Conservation (phyloP, 2,329 filamentous ascomycete genomes). For the Alternaria hordeiaustralica region DNA sequence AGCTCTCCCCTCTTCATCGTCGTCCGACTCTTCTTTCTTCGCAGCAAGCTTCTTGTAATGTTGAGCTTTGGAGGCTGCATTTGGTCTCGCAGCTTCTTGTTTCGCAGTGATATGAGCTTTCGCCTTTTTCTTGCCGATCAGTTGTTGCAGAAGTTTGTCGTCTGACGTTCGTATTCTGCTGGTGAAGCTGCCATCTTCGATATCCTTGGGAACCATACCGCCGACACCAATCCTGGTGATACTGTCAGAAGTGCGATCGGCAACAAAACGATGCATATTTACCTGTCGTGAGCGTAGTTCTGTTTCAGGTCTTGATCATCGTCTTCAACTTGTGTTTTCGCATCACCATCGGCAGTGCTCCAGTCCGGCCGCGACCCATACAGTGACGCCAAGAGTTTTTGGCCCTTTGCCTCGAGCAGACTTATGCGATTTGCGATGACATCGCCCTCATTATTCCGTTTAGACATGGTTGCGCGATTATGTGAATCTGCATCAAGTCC, state of each 20-base stretch:
- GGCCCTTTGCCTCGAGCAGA: conserved; percentile 60
- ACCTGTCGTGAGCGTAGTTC: conserved; percentile 63
- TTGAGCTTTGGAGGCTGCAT: conserved; percentile 34
- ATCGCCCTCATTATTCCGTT: conserved; percentile 55
- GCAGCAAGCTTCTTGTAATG: conserved; percentile 27
- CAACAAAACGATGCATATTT: conserved; percentile 18
- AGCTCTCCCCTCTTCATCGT: conserved; percentile 50
- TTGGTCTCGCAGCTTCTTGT: conserved; percentile 26
- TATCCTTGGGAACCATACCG: conserved; percentile 43
- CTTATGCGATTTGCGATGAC: conserved; percentile 62
- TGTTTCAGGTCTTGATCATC: conserved; percentile 62
- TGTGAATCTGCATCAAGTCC: conserved; percentile 4
- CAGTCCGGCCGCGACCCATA: conserved; percentile 56
- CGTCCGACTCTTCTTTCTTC: conserved; percentile 44
- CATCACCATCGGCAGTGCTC: conserved; percentile 39
- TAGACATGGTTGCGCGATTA: conserved; percentile 38
- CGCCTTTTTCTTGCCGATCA: conserved; percentile 53
- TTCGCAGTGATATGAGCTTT: conserved; percentile 40
- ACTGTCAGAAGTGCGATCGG: background rate
- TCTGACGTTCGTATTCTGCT: conserved; percentile 48
- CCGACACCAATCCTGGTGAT: conserved; percentile 49
- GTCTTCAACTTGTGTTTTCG: conserved; percentile 53
- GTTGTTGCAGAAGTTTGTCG: conserved; percentile 50
- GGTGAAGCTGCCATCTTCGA: conserved; percentile 47
- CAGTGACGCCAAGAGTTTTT: conserved; percentile 63